Evolutionary conservation across 23 red algal species (phyloP), one percentile per base, ranked within the genome.

Genomic region (Gracilaria caudata): DNA sequence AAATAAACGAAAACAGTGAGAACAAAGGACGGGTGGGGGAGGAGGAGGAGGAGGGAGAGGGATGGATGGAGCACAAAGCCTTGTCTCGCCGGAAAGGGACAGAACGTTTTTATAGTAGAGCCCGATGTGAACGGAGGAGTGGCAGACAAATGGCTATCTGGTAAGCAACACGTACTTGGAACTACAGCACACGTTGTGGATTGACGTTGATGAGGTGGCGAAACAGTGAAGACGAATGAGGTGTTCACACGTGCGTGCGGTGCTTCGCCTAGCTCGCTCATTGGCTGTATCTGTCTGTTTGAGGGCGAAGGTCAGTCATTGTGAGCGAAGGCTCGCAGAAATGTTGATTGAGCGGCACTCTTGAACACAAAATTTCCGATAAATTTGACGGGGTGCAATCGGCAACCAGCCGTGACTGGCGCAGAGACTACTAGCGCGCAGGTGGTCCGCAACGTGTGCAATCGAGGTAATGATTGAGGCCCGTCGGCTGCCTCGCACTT

Each of bases 191-290:
- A 40, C 20, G 38, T 26, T 46, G 70, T 75, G 70, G 70, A 75
- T 75, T 75, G 70, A 75, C 70, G 70, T 49, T 66, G 33, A 75
- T 75, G 70, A 75, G 70, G 70, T 47, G 70, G 70, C 70, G 26
- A 23, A 10, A 16, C 1, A 26, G 21, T 26, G 21, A 24, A 7
- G 7, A n/a, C 70, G n/a, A 75, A 75, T 17, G 0, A 49, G 26
- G 49, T 3, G 0, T 0, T 3, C 11, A 43, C 70, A 75, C 39
- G 39, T 43, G 21, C 7, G 29, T 2, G 0, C 7, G 3, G 7
- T n/a, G 40, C 38, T 46, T 12, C 1, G 13, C 14, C 1, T 3
- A 29, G 70, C 70, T 14, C 33, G 43, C 20, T 75, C 6, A 47
- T 75, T 75, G 70, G 70, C 33, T 75, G 70, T 29, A 47, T 46